These are phyloP conservation scores for Wickerhamomyces queroliae DNA, from an alignment of 805 yeast genomes.

Conservation along the genomic window DNA sequence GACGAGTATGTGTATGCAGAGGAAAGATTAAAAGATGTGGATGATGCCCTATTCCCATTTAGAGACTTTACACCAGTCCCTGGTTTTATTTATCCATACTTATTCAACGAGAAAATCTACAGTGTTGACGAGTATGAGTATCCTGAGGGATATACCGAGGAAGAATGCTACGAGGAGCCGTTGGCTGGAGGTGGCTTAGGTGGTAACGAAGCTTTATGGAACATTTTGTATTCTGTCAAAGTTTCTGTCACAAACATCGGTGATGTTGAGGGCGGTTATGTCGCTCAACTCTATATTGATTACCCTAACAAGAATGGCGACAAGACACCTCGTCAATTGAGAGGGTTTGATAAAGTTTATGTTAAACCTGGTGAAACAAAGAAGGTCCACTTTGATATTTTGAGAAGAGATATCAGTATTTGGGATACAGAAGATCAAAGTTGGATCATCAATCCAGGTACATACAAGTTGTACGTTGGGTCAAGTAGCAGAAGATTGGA, in stretches of 20 bases:
- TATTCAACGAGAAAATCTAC: constrained; percentile 28
- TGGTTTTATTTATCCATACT: constrained; percentile 51
- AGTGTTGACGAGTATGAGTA: constrained; percentile 26
- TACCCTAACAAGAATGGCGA: constrained; percentile 34
- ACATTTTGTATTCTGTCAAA: constrained; percentile 37
- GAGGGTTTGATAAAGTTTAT: constrained; percentile 53
- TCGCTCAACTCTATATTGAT: constrained; percentile 48
- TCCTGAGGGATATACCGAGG: constrained; percentile 30
- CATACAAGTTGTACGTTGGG: constrained; percentile 45
- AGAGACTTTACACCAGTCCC: constrained; percentile 47
- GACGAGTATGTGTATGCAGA: constrained; percentile 36
- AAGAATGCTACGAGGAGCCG: constrained; percentile 24
- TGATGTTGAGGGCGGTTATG: constrained; percentile 37
- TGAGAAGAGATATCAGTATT: constrained; percentile 46
- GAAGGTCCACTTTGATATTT: constrained; percentile 35
- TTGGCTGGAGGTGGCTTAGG: constrained; percentile 45
- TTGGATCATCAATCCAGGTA: constrained; percentile 54
- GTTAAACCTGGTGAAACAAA: constrained; percentile 35
- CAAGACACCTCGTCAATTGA: constrained; percentile 46
- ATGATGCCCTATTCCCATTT: constrained; percentile 48
- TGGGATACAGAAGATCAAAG: constrained; percentile 53
- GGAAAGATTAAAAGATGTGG: constrained; percentile 47
- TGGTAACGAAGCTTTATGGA: constrained; percentile 59
- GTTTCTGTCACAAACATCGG: constrained; percentile 46
- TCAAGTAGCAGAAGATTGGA: constrained; percentile 42